A percentile compares a stretch with the other conserved stretches of the same genome.
These are phyloP conservation scores for Backusella liffmaniae DNA, from an alignment of 192 early-diverging fungal species.

Conservation along the genomic window DNA sequence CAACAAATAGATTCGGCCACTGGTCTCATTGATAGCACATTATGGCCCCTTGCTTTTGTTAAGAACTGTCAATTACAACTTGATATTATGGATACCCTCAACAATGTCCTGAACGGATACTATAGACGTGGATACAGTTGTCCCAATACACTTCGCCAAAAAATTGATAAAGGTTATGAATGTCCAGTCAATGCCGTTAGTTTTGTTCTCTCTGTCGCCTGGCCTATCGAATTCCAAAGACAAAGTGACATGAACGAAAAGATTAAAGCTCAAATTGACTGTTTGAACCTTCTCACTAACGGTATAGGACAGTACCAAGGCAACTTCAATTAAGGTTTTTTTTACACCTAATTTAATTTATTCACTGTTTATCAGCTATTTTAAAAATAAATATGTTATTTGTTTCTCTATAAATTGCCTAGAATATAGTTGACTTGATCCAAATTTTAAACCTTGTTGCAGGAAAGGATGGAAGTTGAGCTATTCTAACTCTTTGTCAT, in stretches of 20 bases:
- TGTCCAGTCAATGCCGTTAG: background rate
- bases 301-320: background rate
- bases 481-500: too few relatives aligned
- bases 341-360: background rate
- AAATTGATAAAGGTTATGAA: background rate
- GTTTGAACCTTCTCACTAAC: background rate
- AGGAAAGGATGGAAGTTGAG: too few relatives aligned
- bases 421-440: too few relatives aligned
- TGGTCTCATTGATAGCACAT: background rate
- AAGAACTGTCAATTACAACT: background rate
- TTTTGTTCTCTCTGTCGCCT: background rate
- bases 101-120: background rate
- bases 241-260: background rate
- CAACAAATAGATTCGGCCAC: background rate
- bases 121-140: background rate
- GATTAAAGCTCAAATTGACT: background rate
- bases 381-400: background rate
- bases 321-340: background rate
- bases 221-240: constrained; percentile 4
- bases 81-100: background rate
- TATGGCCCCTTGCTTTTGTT: background rate
- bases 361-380: background rate
- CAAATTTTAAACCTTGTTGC: too few relatives aligned
- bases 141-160: background rate
- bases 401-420: too few relatives aligned